Evolutionary conservation across 352 stramenopile species (phyloP), one percentile per base, ranked within the genome.

Genomic region (Globisporangium recalcitrans): DNA sequence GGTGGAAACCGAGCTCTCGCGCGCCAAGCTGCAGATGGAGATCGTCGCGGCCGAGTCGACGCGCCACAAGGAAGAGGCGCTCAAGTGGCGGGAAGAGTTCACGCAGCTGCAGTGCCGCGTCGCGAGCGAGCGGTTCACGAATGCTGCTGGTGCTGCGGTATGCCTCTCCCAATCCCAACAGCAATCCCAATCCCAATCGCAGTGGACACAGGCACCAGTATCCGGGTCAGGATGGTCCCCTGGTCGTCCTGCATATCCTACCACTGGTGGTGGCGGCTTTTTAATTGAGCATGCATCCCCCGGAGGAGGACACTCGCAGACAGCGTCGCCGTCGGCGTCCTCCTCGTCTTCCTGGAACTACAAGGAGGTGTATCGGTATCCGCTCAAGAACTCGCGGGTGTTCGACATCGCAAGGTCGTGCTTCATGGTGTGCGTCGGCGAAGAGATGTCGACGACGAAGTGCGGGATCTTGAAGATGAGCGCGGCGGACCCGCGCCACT

Each of bases 401-500:
- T 87, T 86, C 32, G 72, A 68, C 29, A 84, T 90, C 42, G 67
- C 74, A 14, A 51, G 22, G 24, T 84, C 77, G 21, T 85, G 73
- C 34, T 59, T 42, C 36, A 72, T 79, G 56, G 5, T 90, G 19
- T 90, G 78, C 49, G 67, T 88, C 16, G 78, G 77, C 11, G 81
- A 87, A 19, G 64, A 71, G 31, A 40, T 87, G 9, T 52, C 40
- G 21, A 21, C 58, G 22, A 67, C 34, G 24, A 70, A 63, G 46
- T 65, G 76, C 60, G 78, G 78, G 14, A 60, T 87, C 31, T 11
- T 79, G n/a, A 75, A 80, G 70, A 31, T 90, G 3, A 83, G 67
- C 29, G 52, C 68, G 7, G 55, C 70, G 19, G 73, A 86, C 60
- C 44, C 73, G 4, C 72, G 62, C 1, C 69, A 76, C 44, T 54